Percentiles rank a stretch among this genome's conserved stretches.
phyloP scores from a whole-genome alignment of 2,329 filamentous ascomycete genomes.

The Penicillium hesseltinei region DNA sequence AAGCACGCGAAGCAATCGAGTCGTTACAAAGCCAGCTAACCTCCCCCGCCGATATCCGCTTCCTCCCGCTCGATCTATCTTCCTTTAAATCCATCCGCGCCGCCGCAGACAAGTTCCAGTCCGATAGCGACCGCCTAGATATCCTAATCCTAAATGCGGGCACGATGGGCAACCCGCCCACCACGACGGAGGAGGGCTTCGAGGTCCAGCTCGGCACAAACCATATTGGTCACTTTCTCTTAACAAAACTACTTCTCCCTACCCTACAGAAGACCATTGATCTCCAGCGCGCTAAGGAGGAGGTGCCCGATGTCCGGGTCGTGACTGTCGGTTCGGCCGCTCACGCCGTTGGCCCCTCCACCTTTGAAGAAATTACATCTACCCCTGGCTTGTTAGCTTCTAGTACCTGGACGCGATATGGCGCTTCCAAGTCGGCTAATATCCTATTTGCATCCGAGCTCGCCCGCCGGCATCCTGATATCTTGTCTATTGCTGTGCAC shows the following conservation, averaged over 20 bases:
- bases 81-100: conserved; percentile 50
- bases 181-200: conserved; percentile 41
- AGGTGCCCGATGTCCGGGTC: conserved; percentile 30
- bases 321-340: conserved; percentile 41
- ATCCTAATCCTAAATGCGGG: conserved; percentile 50
- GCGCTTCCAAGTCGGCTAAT: conserved; percentile 53
- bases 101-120: conserved; percentile 45
- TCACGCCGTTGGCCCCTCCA: conserved; percentile 33
- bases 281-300: conserved; percentile 28
- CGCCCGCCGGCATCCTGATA: conserved; percentile 44
- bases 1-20: conserved; percentile 47
- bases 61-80: conserved; percentile 51
- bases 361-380: conserved; percentile 39
- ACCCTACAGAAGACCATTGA: conserved; percentile 38
- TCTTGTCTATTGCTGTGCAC: conserved; percentile 50
- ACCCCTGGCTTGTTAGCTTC: conserved; percentile 33
- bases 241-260: conserved; percentile 46
- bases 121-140: conserved; percentile 44
- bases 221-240: conserved; percentile 47
- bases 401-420: conserved; percentile 50
- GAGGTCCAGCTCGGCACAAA: conserved; percentile 50
- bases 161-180: conserved; percentile 44
- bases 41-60: conserved; percentile 41
- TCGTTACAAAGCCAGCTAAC: conserved; percentile 36
- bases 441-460: conserved; percentile 49